These are phyloP conservation scores for Gaultheria prostrata DNA, from an alignment of 148 eudicot species.

Conservation along the genomic window DNA sequence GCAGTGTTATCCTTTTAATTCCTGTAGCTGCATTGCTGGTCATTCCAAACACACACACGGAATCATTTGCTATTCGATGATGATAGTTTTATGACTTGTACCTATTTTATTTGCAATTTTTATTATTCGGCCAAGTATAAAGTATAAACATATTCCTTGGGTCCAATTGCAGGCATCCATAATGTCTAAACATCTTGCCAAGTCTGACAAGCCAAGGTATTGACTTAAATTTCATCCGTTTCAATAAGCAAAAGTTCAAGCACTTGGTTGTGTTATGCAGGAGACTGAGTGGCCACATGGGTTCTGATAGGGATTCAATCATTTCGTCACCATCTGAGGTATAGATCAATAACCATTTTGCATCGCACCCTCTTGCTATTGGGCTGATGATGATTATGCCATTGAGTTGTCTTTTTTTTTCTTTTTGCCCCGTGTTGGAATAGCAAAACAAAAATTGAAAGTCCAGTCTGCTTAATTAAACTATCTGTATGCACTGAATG, in stretches of 20 bases:
- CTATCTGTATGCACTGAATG: not conserved
- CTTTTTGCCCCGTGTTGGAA: not conserved
- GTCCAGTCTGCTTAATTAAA: no score
- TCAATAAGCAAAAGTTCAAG: not conserved
- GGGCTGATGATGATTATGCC: not conserved
- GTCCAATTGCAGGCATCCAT: slow-evolving; percentile 63
- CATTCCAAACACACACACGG: not conserved
- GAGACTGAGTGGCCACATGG: slow-evolving; percentile 43
- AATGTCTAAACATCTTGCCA: slow-evolving; percentile 71
- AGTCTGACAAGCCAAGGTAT: slow-evolving; percentile 75
- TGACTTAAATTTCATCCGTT: not conserved
- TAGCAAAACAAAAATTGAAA: not conserved
- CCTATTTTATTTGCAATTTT: not conserved
- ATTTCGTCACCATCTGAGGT: slow-evolving; percentile 44
- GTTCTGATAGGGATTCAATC: slow-evolving; percentile 46
- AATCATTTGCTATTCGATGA: slow-evolving; percentile 5
- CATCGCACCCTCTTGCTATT: not conserved
- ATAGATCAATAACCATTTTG: not conserved
- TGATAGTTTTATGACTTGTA: not conserved
- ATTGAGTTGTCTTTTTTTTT: not conserved
- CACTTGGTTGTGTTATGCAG: slow-evolving; percentile 25
- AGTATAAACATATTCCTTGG: not conserved
- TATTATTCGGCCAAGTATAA: no score
- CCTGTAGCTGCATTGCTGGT: not conserved
- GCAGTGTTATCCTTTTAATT: not conserved